phyloP scores from a whole-genome alignment of 2,329 filamentous ascomycete species.

The Colletotrichum plurivorum region DNA sequence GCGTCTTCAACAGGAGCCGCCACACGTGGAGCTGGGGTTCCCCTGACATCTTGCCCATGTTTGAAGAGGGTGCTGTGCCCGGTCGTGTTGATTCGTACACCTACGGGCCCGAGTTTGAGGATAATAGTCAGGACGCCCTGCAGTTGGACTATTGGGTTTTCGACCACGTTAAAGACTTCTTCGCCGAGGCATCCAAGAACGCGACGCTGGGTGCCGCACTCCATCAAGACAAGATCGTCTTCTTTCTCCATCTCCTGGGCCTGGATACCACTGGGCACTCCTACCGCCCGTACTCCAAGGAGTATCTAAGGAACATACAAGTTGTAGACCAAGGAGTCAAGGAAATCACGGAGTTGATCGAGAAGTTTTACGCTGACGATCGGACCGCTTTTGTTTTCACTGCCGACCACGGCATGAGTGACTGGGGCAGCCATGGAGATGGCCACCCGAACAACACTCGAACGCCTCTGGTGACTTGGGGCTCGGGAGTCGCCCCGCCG shows the following conservation, averaged over 20 bases:
- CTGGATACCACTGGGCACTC: slow-evolving; percentile 91
- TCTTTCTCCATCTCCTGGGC: slow-evolving; percentile 94
- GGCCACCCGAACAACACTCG: slow-evolving; percentile 97
- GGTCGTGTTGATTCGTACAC: slow-evolving; percentile 89
- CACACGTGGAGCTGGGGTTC: slow-evolving; percentile 99
- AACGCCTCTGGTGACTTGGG: slow-evolving; percentile 94
- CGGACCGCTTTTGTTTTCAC: slow-evolving; percentile 97
- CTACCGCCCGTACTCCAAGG: slow-evolving; percentile 91
- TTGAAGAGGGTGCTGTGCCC: slow-evolving; percentile 90
- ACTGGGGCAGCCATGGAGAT: slow-evolving; percentile 99
- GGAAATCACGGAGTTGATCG: slow-evolving; percentile 84
- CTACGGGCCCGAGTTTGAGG: slow-evolving; percentile 88
- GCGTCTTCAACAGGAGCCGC: slow-evolving; percentile 95
- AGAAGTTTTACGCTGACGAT: slow-evolving; percentile 86
- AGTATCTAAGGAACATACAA: slow-evolving; percentile 95
- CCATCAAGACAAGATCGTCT: slow-evolving; percentile 88
- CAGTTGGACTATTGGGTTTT: slow-evolving; percentile 96
- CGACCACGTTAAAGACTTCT: slow-evolving; percentile 90
- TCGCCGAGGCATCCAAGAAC: slow-evolving; percentile 84
- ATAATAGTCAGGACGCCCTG: slow-evolving; percentile 87
- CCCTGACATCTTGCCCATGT: slow-evolving; percentile 98
- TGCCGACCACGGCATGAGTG: slow-evolving; percentile 98
- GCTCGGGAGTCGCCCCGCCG: slow-evolving; percentile 88
- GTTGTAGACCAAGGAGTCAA: slow-evolving; percentile 92
- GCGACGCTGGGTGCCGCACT: slow-evolving; percentile 79